phyloP scores from a whole-genome alignment of 2,329 filamentous ascomycete species.

The Diplodia sapinea region DNA sequence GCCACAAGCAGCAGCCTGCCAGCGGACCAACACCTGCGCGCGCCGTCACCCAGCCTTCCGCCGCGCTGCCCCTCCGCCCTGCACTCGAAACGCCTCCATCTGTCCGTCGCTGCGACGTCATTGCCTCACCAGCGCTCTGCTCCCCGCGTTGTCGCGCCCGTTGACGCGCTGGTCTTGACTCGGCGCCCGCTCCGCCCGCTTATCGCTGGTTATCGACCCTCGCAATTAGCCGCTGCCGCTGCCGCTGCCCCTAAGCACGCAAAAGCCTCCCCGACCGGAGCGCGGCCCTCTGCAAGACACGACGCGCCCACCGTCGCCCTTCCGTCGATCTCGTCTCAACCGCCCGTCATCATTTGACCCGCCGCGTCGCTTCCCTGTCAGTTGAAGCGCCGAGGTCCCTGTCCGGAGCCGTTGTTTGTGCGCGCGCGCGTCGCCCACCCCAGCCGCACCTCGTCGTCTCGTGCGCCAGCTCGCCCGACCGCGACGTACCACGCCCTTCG shows the following conservation, averaged over 20 bases:
- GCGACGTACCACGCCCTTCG: conserved; percentile 29
- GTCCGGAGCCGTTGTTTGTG: conserved; percentile 14
- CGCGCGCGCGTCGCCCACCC: conserved; percentile 22
- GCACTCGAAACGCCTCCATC: conserved; percentile 24
- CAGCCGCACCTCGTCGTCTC: conserved; percentile 13
- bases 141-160: conserved; percentile 11
- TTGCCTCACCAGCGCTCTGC: neutral
- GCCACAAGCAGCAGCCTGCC: conserved; percentile 4
- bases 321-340: conserved; percentile 30
- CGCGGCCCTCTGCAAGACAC: conserved; percentile 31
- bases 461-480: conserved; percentile 23
- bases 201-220: conserved; percentile 26
- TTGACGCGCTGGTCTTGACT: conserved; percentile 15
- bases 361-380: conserved; percentile 8
- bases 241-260: conserved; percentile 29
- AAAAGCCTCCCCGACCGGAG: conserved; percentile 30
- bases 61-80: conserved; percentile 22
- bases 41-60: conserved; percentile 21
- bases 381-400: conserved; percentile 1
- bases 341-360: conserved; percentile 23
- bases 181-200: conserved; percentile 20
- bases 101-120: conserved; percentile 22
- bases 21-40: conserved; percentile 23
- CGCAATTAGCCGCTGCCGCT: conserved; percentile 30
- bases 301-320: conserved; percentile 29